phyloP scores from a whole-genome alignment of 306 rosid species.

The Senna siamea region DNA sequence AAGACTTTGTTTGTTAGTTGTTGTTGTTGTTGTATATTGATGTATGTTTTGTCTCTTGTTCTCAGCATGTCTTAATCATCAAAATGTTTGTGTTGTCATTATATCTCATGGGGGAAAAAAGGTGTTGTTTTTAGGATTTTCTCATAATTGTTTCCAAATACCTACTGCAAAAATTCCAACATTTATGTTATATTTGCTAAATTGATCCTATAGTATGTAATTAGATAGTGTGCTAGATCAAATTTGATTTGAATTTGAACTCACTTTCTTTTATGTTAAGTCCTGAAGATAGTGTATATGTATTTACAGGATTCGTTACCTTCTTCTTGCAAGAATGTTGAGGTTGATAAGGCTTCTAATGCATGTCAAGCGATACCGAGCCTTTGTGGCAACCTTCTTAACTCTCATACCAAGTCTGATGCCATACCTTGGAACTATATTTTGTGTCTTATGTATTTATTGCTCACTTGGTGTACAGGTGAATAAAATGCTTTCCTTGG shows the following conservation, averaged over 20 bases:
- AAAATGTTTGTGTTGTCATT: not conserved
- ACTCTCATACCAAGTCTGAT: slow-evolving; percentile 95
- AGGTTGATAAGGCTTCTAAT: slow-evolving; percentile 89
- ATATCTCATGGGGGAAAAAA: slow-evolving; percentile 10
- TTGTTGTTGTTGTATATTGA: too few species aligned
- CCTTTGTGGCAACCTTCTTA: slow-evolving; percentile 89
- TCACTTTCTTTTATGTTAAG: slow-evolving; percentile 25
- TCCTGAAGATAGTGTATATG: slow-evolving; percentile 12
- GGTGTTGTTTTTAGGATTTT: slow-evolving; percentile 17
- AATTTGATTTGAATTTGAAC: slow-evolving; percentile 25
- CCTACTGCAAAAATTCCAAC: not conserved
- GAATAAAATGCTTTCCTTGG: slow-evolving; percentile 38
- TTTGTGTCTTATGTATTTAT: slow-evolving; percentile 80
- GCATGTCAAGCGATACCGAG: slow-evolving; percentile 80
- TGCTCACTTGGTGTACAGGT: slow-evolving; percentile 96
- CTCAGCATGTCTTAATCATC: not conserved
- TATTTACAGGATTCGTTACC: slow-evolving; percentile 91
- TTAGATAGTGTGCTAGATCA: slow-evolving; percentile 6
- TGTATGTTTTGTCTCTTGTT: slow-evolving; percentile 14
- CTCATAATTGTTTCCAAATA: not conserved
- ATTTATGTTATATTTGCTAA: not conserved
- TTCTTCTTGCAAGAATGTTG: slow-evolving; percentile 91
- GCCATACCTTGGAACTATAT: slow-evolving; percentile 96
- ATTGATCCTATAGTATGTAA: not conserved
- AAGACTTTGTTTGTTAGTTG: too few species aligned